These are phyloP conservation scores for Colletotrichum sp. DNA, from an alignment of 2,329 filamentous ascomycete species.

Conservation along the genomic window DNA sequence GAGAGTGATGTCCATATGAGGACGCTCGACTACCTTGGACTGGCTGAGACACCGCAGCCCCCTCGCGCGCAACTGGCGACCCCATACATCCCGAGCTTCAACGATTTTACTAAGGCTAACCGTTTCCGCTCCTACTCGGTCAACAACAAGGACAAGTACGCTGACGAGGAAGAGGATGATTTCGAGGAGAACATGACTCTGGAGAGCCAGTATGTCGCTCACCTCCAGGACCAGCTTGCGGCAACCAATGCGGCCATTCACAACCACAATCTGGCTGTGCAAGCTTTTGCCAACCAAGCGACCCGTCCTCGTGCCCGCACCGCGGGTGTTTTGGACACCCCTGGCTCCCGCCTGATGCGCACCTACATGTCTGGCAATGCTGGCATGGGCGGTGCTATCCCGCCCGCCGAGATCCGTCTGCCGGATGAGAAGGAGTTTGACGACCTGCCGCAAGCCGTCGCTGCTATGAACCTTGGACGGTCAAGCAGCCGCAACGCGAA, in stretches of 20 bases:
- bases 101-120: slow-evolving; percentile 79
- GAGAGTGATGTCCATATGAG: slow-evolving; percentile 89
- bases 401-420: slow-evolving; percentile 75
- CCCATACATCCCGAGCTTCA: slow-evolving; percentile 72
- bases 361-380: slow-evolving; percentile 77
- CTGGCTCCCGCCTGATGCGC: slow-evolving; percentile 67
- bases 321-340: slow-evolving; percentile 87
- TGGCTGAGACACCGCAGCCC: slow-evolving; percentile 91
- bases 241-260: slow-evolving; percentile 76
- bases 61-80: slow-evolving; percentile 75
- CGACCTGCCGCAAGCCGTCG: slow-evolving; percentile 81
- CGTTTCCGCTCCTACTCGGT: slow-evolving; percentile 97
- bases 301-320: slow-evolving; percentile 89
- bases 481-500: slow-evolving; percentile 70
- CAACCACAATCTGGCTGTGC: slow-evolving; percentile 91
- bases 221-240: slow-evolving; percentile 66
- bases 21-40: slow-evolving; percentile 92
- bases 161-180: slow-evolving; percentile 83
- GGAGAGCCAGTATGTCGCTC: slow-evolving; percentile 64
- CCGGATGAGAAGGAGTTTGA: slow-evolving; percentile 80
- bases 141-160: slow-evolving; percentile 97
- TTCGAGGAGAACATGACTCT: slow-evolving; percentile 62
- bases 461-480: slow-evolving; percentile 75
- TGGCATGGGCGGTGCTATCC: slow-evolving; percentile 77
- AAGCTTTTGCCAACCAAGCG: slow-evolving; percentile 87